These are phyloP conservation scores for Friedmanniomyces simplex DNA, from an alignment of 495 filamentous ascomycete species.

Conservation along the genomic window DNA sequence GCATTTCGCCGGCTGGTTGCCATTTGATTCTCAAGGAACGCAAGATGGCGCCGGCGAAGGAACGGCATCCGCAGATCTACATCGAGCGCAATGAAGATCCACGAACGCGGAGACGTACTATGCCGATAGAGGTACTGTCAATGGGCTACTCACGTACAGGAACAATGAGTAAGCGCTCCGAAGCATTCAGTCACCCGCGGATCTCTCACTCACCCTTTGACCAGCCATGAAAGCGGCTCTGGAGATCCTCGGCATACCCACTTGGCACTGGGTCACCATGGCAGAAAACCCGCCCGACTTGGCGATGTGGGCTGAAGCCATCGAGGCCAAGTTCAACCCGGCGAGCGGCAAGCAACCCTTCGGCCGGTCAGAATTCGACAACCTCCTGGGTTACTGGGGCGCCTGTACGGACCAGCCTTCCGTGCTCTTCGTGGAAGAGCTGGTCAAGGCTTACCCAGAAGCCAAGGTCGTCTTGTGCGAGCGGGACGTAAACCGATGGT, in stretches of 20 bases:
- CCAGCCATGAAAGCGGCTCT: slow-evolving; percentile 6
- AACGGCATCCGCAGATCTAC: slow-evolving; percentile 4
- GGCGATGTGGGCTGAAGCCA: slow-evolving; percentile 28
- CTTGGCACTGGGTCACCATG: slow-evolving; percentile 3
- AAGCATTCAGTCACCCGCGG: background rate
- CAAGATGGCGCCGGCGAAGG: slow-evolving; percentile 3
- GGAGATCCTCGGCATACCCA: no score
- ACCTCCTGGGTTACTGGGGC: slow-evolving; percentile 13
- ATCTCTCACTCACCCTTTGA: background rate
- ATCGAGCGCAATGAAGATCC: slow-evolving; percentile 7
- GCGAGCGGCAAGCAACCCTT: slow-evolving; percentile 4
- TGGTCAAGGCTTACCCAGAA: slow-evolving; percentile 20
- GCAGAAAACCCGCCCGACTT: slow-evolving; percentile 1
- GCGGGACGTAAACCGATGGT: slow-evolving; percentile 37
- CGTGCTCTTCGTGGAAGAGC: slow-evolving; percentile 7
- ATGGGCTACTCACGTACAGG: slow-evolving; percentile 7
- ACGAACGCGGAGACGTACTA: background rate
- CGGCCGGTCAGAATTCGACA: slow-evolving; percentile 13
- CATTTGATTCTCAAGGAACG: no score
- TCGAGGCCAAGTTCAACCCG: slow-evolving; percentile 24
- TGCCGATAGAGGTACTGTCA: slow-evolving; percentile 12
- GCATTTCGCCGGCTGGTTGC: no score
- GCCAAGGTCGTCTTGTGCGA: slow-evolving; percentile 37
- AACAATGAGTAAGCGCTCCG: slow-evolving; percentile 1
- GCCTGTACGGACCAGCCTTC: slow-evolving; percentile 8